These are phyloP conservation scores for Trifolium repens DNA, from an alignment of 306 rosid genomes.

Conservation along the genomic window DNA sequence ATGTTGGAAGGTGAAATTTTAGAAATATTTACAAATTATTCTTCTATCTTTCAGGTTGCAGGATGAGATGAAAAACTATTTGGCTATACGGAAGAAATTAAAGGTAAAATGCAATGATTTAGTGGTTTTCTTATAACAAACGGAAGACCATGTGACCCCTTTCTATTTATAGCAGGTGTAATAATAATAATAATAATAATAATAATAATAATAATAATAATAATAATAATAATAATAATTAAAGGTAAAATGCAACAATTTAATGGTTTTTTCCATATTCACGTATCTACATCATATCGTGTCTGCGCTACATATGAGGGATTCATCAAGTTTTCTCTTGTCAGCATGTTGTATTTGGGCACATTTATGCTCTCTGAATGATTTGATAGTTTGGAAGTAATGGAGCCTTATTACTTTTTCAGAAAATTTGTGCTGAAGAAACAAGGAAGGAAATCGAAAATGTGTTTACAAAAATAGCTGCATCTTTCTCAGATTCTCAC, in stretches of 20 bases:
- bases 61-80: constrained; percentile 71
- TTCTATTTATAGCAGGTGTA: constrained; percentile 12
- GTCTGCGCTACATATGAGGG: neutral
- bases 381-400: too few species aligned
- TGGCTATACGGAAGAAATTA: constrained; percentile 57
- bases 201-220: neutral
- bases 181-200: neutral
- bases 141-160: neutral
- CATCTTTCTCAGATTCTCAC: constrained; percentile 72
- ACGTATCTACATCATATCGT: neutral
- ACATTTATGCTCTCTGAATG: constrained; percentile 22
- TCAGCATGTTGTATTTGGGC: constrained; percentile 6
- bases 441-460: constrained; percentile 52
- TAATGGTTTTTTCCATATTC: neutral
- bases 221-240: neutral
- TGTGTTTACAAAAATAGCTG: constrained; percentile 65
- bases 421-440: constrained; percentile 79
- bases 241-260: too few species aligned
- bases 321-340: constrained; percentile 1
- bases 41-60: constrained; percentile 70
- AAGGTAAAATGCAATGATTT: constrained; percentile 67
- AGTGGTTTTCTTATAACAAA: constrained; percentile 30
- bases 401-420: constrained; percentile 24
- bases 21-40: constrained; percentile 40
- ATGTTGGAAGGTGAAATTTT: constrained; percentile 23